Base-by-base conservation (phyloP, 192 early-diverging fungal genomes). In the Mortierella antarctica region DNA sequence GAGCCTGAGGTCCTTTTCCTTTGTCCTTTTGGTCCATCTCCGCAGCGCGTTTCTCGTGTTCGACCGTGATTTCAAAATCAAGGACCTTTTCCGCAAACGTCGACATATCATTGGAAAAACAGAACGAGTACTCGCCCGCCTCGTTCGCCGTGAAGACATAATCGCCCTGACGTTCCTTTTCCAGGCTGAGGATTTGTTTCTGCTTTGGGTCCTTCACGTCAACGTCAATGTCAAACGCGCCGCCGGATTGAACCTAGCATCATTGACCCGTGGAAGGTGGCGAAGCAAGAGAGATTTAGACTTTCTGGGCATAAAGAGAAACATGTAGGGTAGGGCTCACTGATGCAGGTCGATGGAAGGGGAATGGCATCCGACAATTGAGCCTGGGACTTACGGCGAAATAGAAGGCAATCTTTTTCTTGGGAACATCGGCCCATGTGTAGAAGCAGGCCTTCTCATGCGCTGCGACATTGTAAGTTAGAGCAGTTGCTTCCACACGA, bases 221-320 rank as follows among this genome's bases (percentile, higher is more conserved):
- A 67, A 94, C 98, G 84, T 99, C 98, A 23, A 99, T 92, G 81
- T 99, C 98, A 80, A 98, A 99, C 44, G 93, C 89, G 65, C 98
- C 98, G 44, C 98, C 98, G 49, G 91, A 87, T 88, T 99, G 98
- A 40, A 97, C 97, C 96, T 97, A 70, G 14, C 7, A 17, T 12
- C 0, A n/a, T 50, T 50, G 10, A 2, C 14, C 4, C 0, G 10
- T 10, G 17, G 39, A 15, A 44, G 23, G 1, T 10, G 31, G 11
- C 9, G 52, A n/a, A 21, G 2, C 21, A 14, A 50, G 41, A 39
- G 21, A 13, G 41, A 62, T 7, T 18, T 58, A 17, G 49, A 17
- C 17, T 50, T 50, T 50, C 17, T 14, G 49, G 49, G 11, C 49
- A 50, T 1, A 17, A 50, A 50, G 17, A 13, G 11, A 57, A 57